Evolutionary conservation across 108 stramenopile genomes (phyloP).

Genomic region (Seminavis robusta): DNA sequence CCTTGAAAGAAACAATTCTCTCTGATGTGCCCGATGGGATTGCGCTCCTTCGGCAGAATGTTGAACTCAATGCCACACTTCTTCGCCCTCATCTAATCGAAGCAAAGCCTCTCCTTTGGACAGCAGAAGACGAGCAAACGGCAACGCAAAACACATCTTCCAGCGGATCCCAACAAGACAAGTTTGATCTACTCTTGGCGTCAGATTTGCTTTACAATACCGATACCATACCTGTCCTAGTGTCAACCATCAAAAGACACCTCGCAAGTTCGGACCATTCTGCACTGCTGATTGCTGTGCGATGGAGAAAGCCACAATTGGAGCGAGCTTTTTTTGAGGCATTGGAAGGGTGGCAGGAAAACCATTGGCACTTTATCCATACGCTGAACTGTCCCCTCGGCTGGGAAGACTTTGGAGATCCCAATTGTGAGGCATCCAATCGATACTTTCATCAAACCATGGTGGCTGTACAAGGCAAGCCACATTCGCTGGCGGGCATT

Average conservation of each 20-base stretch:
- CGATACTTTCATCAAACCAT: constrained; percentile 46
- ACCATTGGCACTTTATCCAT: too few species aligned
- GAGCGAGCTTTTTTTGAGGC: constrained; percentile 63
- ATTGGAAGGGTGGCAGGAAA: too few species aligned
- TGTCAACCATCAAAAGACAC: constrained; percentile 49
- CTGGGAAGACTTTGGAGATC: constrained; percentile 61
- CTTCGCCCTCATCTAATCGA: neutral
- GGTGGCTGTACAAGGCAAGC: constrained; percentile 24
- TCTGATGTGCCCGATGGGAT: too few species aligned
- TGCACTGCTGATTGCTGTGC: constrained; percentile 35
- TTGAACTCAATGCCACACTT: constrained; percentile 30
- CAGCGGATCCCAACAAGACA: neutral
- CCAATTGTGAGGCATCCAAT: constrained; percentile 40
- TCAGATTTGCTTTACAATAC: constrained; percentile 76
- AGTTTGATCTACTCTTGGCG: constrained; percentile 52
- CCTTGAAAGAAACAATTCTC: too few species aligned
- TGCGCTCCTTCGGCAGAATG: constrained; percentile 42
- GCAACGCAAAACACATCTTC: neutral
- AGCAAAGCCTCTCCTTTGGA: constrained; percentile 27
- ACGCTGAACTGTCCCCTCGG: constrained; percentile 31
- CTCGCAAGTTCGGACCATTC: constrained; percentile 10
- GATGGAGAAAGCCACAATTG: constrained; percentile 73
- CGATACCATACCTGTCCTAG: constrained; percentile 45
- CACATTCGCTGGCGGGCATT: constrained; percentile 42
- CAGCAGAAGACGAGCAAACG: neutral